Evolutionary conservation across 2,329 filamentous ascomycete species (phyloP).

Genomic region (Penicillium aurantiogriseum): DNA sequence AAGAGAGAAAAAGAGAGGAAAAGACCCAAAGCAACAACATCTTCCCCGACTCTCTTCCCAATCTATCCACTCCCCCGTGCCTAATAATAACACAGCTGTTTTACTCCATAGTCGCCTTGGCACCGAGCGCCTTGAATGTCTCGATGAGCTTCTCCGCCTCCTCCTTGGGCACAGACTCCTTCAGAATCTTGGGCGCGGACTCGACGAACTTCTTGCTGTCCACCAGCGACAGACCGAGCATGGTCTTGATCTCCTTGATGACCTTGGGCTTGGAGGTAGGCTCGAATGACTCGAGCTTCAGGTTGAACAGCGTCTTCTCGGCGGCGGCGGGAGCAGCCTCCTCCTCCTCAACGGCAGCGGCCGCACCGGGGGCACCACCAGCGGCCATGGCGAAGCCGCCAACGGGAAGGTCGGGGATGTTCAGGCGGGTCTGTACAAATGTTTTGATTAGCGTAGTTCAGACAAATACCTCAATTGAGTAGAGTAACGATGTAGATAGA

Average conservation of each 20-base stretch:
- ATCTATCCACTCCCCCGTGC: conserved; percentile 9
- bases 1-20: conserved; percentile 12
- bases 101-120: conserved; percentile 88
- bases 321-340: conserved; percentile 85
- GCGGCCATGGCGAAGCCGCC: conserved; percentile 79
- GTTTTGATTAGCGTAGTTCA: background rate
- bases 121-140: conserved; percentile 88
- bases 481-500: background rate
- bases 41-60: conserved; percentile 5
- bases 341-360: conserved; percentile 69
- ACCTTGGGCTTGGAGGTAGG: conserved; percentile 91
- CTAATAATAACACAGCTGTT: conserved; percentile 15
- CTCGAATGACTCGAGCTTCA: conserved; percentile 92
- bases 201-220: conserved; percentile 99
- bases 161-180: conserved; percentile 98
- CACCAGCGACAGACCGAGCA: conserved; percentile 92
- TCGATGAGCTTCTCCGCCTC: conserved; percentile 98
- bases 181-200: conserved; percentile 96
- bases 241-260: conserved; percentile 98
- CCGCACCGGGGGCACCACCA: conserved; percentile 58
- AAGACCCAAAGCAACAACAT: background rate
- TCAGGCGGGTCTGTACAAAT: conserved; percentile 71
- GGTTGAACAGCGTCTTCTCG: conserved; percentile 94
- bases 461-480: conserved; percentile 4
- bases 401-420: conserved; percentile 96